Evolutionary conservation across 495 filamentous ascomycete species (phyloP).

Genomic region (Sabuloglossum arenarium): DNA sequence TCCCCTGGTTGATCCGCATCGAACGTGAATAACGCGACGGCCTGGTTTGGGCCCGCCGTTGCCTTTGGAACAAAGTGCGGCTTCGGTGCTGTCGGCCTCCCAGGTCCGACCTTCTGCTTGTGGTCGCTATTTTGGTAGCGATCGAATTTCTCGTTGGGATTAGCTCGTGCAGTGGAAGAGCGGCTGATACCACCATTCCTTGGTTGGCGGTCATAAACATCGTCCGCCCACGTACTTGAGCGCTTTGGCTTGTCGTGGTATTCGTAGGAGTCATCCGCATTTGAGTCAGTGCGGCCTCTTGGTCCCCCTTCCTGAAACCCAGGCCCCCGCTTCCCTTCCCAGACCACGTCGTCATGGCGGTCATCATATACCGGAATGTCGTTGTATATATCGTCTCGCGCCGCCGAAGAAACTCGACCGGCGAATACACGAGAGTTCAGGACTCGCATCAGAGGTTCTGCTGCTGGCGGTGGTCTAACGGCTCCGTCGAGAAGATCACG

Average conservation of each 20-base stretch:
- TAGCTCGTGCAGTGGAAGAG: constrained; percentile 27
- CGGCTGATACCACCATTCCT: constrained; percentile 23
- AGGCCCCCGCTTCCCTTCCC: constrained; percentile 60
- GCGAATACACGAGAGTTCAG: constrained; percentile 69
- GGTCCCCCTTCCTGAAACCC: constrained; percentile 57
- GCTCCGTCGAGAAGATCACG: constrained; percentile 56
- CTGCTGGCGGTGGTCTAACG: constrained; percentile 58
- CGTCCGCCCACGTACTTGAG: constrained; percentile 72
- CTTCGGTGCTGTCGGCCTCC: constrained; percentile 68
- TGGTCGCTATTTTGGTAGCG: constrained; percentile 25
- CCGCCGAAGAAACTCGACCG: constrained; percentile 26
- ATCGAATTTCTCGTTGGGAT: constrained; percentile 29
- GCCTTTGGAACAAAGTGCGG: constrained; percentile 39
- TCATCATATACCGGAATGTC: constrained; percentile 86
- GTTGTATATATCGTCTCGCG: constrained; percentile 63
- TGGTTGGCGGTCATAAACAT: constrained; percentile 55
- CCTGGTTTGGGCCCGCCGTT: constrained; percentile 53
- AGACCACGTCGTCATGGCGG: constrained; percentile 73
- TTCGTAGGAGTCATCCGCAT: constrained; percentile 28
- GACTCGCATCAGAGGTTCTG: constrained; percentile 64
- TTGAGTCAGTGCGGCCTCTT: constrained; percentile 27
- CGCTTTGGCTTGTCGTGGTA: constrained; percentile 45
- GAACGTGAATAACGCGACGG: constrained; percentile 76
- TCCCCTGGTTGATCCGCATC: constrained; percentile 87
- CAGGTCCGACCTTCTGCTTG: constrained; percentile 29